Evolutionary conservation across 176 grass and related monocot genomes (phyloP).

Genomic region (Juncus effusus): DNA sequence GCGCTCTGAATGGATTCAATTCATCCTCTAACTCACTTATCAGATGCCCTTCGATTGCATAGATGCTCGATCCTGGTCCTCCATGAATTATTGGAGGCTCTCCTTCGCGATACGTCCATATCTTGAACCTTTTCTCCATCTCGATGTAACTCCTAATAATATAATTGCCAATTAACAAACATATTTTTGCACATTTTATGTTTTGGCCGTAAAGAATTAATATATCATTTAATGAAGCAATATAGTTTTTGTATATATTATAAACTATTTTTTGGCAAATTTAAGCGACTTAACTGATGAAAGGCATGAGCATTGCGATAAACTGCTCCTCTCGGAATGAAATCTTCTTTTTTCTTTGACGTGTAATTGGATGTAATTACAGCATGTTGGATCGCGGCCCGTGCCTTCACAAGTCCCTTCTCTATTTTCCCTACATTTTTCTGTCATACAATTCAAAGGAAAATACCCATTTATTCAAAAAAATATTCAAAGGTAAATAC

Average conservation of each 20-base stretch:
- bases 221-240: neutral
- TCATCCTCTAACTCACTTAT: constrained; percentile 26
- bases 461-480: too few species aligned
- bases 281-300: constrained; percentile 13
- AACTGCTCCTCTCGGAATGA: constrained; percentile 34
- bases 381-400: constrained; percentile 25
- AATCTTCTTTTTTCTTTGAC: constrained; percentile 14
- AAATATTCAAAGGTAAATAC: too few species aligned
- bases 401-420: constrained; percentile 29
- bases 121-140: constrained; percentile 46
- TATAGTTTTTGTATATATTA: neutral
- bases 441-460: neutral
- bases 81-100: constrained; percentile 28
- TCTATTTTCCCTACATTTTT: constrained; percentile 2
- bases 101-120: constrained; percentile 39
- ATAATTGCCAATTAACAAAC: neutral
- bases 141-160: constrained; percentile 37
- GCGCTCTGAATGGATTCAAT: constrained; percentile 25
- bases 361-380: constrained; percentile 18
- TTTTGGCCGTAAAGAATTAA: neutral
- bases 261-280: neutral
- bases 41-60: constrained; percentile 33
- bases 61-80: neutral
- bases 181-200: neutral
- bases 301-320: constrained; percentile 48